Evolutionary conservation across 2,329 filamentous ascomycete species (phyloP), one percentile per base, ranked within the genome.

Genomic region (Fusarium pilosicola): DNA sequence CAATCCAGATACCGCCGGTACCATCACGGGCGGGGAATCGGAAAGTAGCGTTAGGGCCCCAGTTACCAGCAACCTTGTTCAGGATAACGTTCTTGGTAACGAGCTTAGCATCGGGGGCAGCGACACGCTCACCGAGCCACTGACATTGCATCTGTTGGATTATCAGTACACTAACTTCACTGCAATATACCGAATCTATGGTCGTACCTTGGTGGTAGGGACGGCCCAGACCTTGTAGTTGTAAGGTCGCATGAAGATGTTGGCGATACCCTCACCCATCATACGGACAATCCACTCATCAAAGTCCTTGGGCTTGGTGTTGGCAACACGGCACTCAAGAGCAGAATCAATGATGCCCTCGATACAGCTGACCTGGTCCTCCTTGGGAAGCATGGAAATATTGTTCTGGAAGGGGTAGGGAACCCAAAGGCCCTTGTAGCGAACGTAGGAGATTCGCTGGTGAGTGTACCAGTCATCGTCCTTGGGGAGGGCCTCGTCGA

Each of bases 181-280:
- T 28, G 41, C 28, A 28, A 48, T 46, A n/a, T 56, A 14, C 14
- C 17, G 9, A n/a, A 32, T 28, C 24, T 54, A 28, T 34, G 15
- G 55, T 41, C 68, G 79, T 88, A 97, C 94, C 91, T 97, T 97
- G 77, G 93, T 97, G 64, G 96, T 98, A 68, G 96, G 96, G 79
- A 98, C 96, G 73, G 96, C 96, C 96, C 96, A 99, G 82, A 99
- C 96, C 88, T 99, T 99, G 92, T 92, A 99, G 91, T 99, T 99
- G 90, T 99, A 99, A 62, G 96, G 96, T 79, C 96, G 90, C 96
- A 99, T 99, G 90, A 99, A 99, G 79, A 96, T 89, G 83, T 99
- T 91, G 76, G 95, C 96, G 80, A 99, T 89, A 79, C 96, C 96
- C 79, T 90, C 87, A 79, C 96, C 96, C 86, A 93, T 95, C 87